Conservation (phyloP, 306 rosid species). For the Vicia sativa region DNA sequence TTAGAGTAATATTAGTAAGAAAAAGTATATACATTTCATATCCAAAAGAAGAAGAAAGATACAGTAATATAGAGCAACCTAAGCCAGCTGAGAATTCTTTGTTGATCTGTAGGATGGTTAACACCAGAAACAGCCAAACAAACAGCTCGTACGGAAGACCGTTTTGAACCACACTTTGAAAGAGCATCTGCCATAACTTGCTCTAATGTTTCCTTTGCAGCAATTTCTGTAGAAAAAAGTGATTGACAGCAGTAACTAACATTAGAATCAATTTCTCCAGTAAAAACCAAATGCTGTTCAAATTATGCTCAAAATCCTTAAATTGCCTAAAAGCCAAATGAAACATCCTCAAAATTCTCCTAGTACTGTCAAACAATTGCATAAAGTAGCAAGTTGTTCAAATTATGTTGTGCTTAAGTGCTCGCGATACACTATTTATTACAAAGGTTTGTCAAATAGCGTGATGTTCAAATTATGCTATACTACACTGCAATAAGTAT, state of each 20-base stretch:
- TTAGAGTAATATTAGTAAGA: conserved; percentile 10
- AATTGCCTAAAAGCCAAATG: conserved; percentile 30
- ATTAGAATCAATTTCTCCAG: conserved; percentile 20
- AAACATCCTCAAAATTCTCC: conserved; percentile 16
- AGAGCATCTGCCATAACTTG: conserved; percentile 90
- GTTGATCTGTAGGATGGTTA: conserved; percentile 88
- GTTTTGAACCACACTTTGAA: conserved; percentile 68
- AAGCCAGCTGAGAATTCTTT: conserved; percentile 75
- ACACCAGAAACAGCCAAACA: conserved; percentile 94
- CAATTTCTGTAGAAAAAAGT: conserved; percentile 62
- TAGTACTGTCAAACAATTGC: not conserved
- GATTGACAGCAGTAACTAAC: conserved; percentile 35
- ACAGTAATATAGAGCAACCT: conserved; percentile 53
- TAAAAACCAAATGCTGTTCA: conserved; percentile 1
- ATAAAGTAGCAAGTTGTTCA: not conserved
- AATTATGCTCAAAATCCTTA: no score
- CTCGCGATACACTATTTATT: no score
- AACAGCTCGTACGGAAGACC: conserved; percentile 87
- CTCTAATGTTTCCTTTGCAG: conserved; percentile 89
- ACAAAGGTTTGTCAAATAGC: no score
- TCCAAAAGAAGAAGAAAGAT: conserved; percentile 6
- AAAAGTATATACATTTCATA: conserved; percentile 3
- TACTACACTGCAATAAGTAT: no score
- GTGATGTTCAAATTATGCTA: no score
- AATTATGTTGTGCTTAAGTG: not conserved